Evolutionary conservation across 257 asterid species (phyloP).

Genomic region (Solanum chiquidenum): DNA sequence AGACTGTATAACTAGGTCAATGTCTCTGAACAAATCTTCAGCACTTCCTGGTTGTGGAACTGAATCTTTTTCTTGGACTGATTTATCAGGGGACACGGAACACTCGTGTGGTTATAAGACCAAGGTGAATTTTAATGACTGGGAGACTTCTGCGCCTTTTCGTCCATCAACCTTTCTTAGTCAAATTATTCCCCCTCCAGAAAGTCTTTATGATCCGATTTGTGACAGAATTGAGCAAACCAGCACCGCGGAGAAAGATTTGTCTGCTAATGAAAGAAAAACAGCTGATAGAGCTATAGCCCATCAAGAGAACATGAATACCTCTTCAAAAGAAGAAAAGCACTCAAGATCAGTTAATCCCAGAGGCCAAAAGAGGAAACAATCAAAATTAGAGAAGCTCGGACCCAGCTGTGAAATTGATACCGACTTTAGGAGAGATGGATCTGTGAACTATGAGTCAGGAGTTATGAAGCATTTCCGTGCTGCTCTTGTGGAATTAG

Average conservation of each 20-base stretch:
- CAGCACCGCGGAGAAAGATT: background rate
- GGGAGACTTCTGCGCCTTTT: conserved; percentile 78
- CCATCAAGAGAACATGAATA: conserved; percentile 3
- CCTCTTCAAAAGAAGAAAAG: conserved; percentile 28
- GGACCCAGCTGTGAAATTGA: background rate
- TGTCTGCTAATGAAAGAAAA: conserved; percentile 3
- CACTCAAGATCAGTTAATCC: conserved; percentile 17
- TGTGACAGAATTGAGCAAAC: conserved; percentile 28
- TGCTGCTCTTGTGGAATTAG: conserved; percentile 55
- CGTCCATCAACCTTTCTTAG: conserved; percentile 51
- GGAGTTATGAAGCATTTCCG: conserved; percentile 43
- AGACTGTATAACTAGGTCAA: conserved; percentile 25
- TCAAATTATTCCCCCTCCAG: conserved; percentile 35
- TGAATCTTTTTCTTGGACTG: conserved; percentile 15
- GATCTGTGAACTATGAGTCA: conserved; percentile 23
- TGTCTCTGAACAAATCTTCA: conserved; percentile 31
- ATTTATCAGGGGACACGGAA: conserved; percentile 13
- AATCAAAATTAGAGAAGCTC: background rate
- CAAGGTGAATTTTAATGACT: conserved; percentile 26
- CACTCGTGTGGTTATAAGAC: conserved; percentile 15
- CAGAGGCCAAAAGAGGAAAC: background rate
- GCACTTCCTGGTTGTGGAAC: conserved; percentile 35
- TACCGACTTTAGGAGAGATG: conserved; percentile 6
- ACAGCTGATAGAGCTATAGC: background rate
- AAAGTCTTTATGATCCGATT: conserved; percentile 32